Evolutionary conservation across 2,329 filamentous ascomycete genomes (phyloP), one percentile per base, ranked within the genome.

Genomic region (Cadophora sp.): DNA sequence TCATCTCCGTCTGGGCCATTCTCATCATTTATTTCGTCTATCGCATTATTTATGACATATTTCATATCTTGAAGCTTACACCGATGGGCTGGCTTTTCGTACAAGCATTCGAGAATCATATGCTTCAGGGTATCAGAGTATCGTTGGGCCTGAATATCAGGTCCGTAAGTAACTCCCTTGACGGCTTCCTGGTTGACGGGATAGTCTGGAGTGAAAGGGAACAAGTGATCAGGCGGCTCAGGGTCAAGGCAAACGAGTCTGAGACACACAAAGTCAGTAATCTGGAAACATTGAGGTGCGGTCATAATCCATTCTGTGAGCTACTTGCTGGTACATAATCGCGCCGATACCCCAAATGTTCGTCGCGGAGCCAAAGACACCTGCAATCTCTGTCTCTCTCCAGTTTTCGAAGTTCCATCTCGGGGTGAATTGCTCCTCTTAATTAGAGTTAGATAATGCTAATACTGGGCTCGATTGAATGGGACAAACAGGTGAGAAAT

Each of bases 31-130:
- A 36, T 36, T 11, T 36, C 18, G 30, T 56, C 51, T n/a, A 56
- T 33, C 1, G 30, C 30, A 11, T 39, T 39, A 8, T 36, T 56
- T 2, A 56, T 56, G 18, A 20, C 4, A 39, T 56, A 39, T 41
- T 64, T 64, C 53, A 64, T 30, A 5, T 39, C 11, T 9, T 2
- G 3, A 6, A 64, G 16, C 5, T 27, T 30, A n/a, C 51, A 56
- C 18, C 62, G 41, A 22, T 50, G 5, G 2, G 20, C 41, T 58
- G 62, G 62, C 41, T 41, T 64, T 16, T 64, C 62, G 45, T 50
- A 59, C 16, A 64, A 33, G 20, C 62, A 64, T 20, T 55, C 39
- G 14, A 64, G 62, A 7, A 64, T 59, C 24, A 64, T 30, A n/a
- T 64, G 41, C 30, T 36, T 36, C 11, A 64, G 18, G 16, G 18